Evolutionary conservation across 768 basidiomycete species (phyloP).

Genomic region (Filobasidium wieringae): DNA sequence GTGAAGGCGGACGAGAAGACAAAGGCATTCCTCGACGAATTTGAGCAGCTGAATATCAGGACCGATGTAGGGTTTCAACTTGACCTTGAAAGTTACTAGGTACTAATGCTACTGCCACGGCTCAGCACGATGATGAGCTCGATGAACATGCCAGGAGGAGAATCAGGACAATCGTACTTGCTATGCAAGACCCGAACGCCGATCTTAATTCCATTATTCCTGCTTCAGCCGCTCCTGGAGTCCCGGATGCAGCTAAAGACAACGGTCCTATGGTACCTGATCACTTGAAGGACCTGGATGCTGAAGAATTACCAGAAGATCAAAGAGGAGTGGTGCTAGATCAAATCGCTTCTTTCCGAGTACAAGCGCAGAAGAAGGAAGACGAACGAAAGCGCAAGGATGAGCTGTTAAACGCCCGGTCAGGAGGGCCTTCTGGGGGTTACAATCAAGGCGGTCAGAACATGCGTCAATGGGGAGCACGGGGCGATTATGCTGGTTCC

Average conservation of each 20-base stretch:
- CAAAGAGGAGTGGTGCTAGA: conserved; percentile 82
- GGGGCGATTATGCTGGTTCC: conserved; percentile 36
- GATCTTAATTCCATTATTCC: conserved; percentile 37
- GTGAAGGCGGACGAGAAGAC: conserved; percentile 97
- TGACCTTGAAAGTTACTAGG: background rate
- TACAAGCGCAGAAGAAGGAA: conserved; percentile 81
- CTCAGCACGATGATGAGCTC: conserved; percentile 63
- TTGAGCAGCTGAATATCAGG: conserved; percentile 61
- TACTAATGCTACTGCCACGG: conserved; percentile 15
- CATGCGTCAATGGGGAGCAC: conserved; percentile 62
- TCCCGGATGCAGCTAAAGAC: conserved; percentile 33
- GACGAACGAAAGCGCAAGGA: conserved; percentile 62
- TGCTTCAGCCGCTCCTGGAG: conserved; percentile 68
- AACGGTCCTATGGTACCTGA: conserved; percentile 55
- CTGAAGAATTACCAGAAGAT: conserved; percentile 92
- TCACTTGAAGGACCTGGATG: conserved; percentile 92
- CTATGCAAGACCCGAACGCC: conserved; percentile 57
- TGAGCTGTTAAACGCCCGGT: conserved; percentile 24
- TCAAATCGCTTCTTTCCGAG: conserved; percentile 91
- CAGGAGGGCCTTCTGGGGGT: conserved; percentile 24
- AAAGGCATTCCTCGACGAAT: conserved; percentile 71
- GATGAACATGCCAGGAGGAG: conserved; percentile 52
- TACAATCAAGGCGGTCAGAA: conserved; percentile 56
- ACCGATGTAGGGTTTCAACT: conserved; percentile 55
- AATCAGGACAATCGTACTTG: conserved; percentile 46